A percentile compares a stretch with the other conserved stretches of the same genome.
These are phyloP conservation scores for Hymenoscyphus fructigenus DNA, from an alignment of 2,329 filamentous ascomycete genomes.

Conservation along the genomic window DNA sequence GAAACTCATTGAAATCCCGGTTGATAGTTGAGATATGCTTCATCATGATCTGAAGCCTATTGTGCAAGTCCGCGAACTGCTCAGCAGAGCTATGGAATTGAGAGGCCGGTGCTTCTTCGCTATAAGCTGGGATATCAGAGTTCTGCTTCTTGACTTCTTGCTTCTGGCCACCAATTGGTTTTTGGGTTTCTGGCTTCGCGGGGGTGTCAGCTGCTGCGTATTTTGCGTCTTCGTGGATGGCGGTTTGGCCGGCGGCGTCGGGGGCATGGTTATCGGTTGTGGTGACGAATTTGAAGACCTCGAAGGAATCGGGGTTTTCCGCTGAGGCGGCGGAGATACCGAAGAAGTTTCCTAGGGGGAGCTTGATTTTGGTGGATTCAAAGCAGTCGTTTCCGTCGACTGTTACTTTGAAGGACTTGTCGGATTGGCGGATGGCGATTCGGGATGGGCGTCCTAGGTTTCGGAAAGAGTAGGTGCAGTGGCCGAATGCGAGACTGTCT, in stretches of 20 bases:
- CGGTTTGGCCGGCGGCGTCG: constrained; percentile 30
- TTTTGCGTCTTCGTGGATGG: constrained; percentile 21
- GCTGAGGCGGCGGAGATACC: constrained; percentile 86
- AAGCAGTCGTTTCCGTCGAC: constrained; percentile 84
- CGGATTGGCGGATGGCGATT: constrained; percentile 69
- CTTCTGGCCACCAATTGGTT: constrained; percentile 8
- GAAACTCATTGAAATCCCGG: constrained; percentile 52
- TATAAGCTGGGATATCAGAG: constrained; percentile 49
- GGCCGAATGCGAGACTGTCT: constrained; percentile 86
- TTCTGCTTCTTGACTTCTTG: constrained; percentile 3
- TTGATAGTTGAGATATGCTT: constrained; percentile 67
- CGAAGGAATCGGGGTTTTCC: constrained; percentile 91
- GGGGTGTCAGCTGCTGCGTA: constrained; percentile 35
- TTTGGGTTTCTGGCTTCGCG: constrained; percentile 34
- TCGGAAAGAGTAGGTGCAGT: constrained; percentile 87
- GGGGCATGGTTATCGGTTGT: constrained; percentile 51
- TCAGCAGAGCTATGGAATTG: constrained; percentile 46
- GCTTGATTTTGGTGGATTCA: constrained; percentile 71
- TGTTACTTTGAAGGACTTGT: constrained; percentile 69
- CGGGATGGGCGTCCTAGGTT: constrained; percentile 84
- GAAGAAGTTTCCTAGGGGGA: constrained; percentile 80
- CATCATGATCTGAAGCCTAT: constrained; percentile 72
- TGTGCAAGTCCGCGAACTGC: constrained; percentile 84
- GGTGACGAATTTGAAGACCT: constrained; percentile 83
- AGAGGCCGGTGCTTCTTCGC: constrained; percentile 38